These are phyloP conservation scores for Aspergillus olivimuriae DNA, from an alignment of 495 filamentous ascomycete genomes.

Conservation along the genomic window DNA sequence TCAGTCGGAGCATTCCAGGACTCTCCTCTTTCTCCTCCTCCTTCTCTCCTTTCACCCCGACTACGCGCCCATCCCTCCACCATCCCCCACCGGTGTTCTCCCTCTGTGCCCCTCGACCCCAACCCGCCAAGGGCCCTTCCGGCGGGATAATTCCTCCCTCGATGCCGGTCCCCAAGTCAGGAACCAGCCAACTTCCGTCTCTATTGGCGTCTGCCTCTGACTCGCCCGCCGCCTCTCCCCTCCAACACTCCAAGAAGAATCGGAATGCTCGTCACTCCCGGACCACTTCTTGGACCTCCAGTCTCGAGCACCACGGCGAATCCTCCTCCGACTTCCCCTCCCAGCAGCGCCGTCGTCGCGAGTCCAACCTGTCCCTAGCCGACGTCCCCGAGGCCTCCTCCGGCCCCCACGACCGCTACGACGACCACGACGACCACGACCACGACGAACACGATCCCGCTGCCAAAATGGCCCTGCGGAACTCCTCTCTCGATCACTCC, in stretches of 20 bases:
- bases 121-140: not conserved
- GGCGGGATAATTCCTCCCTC: constrained; percentile 5
- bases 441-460: constrained; percentile 15
- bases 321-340: constrained; percentile 16
- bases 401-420: constrained; percentile 10
- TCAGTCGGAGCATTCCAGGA: not conserved
- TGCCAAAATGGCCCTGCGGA: constrained; percentile 26
- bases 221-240: constrained; percentile 6
- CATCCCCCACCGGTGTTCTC: not conserved
- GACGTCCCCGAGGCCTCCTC: constrained; percentile 32
- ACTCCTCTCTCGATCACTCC: constrained; percentile 33
- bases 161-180: constrained; percentile 13
- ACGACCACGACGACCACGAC: constrained; percentile 22
- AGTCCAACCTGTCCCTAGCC: constrained; percentile 33
- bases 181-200: constrained; percentile 7
- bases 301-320: constrained; percentile 28
- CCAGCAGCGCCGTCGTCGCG: constrained; percentile 30
- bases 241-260: constrained; percentile 2
- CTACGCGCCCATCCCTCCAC: not conserved
- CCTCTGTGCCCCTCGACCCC: not conserved
- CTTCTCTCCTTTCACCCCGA: constrained; percentile 5
- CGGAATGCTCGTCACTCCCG: constrained; percentile 37
- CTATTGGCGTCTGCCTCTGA: constrained; percentile 7
- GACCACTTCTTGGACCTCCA: constrained; percentile 37
- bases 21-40: not conserved